These are phyloP conservation scores for Colletotrichum godetiae DNA, from an alignment of 2,329 filamentous ascomycete genomes.

Conservation along the genomic window DNA sequence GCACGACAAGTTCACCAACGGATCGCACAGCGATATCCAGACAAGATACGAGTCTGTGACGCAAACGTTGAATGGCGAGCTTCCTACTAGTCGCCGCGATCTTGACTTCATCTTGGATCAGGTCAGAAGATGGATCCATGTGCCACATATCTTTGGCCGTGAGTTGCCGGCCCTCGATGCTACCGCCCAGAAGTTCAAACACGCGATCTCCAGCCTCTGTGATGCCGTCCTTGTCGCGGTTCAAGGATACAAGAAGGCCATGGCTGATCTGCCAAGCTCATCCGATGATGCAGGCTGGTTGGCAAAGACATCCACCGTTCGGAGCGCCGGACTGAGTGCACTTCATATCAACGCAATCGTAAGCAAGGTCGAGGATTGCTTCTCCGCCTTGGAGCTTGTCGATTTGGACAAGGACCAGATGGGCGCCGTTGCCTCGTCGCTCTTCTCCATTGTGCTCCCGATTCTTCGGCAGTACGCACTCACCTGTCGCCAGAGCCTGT, in stretches of 20 bases:
- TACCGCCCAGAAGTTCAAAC: slow-evolving; percentile 60
- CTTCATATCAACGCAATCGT: slow-evolving; percentile 30
- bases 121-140: slow-evolving; percentile 68
- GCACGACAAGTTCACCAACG: slow-evolving; percentile 62
- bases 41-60: slow-evolving; percentile 16
- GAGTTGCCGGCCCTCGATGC: background rate
- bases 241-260: slow-evolving; percentile 74
- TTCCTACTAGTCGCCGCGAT: slow-evolving; percentile 50
- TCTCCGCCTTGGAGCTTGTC: slow-evolving; percentile 45
- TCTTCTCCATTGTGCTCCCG: slow-evolving; percentile 73
- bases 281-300: slow-evolving; percentile 72
- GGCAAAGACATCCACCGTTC: slow-evolving; percentile 27
- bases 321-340: slow-evolving; percentile 18
- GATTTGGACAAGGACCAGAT: slow-evolving; percentile 52
- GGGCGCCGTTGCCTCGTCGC: slow-evolving; percentile 61
- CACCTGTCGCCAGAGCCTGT: slow-evolving; percentile 69
- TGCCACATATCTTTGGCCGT: background rate
- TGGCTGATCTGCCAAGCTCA: slow-evolving; percentile 62
- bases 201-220: slow-evolving; percentile 71
- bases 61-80: background rate
- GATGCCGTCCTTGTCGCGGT: slow-evolving; percentile 84
- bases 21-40: slow-evolving; percentile 53
- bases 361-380: slow-evolving; percentile 21
- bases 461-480: slow-evolving; percentile 79
- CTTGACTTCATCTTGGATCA: slow-evolving; percentile 75